phyloP scores from a whole-genome alignment of 306 rosid genomes.

The Cucurbita ficifolia region DNA sequence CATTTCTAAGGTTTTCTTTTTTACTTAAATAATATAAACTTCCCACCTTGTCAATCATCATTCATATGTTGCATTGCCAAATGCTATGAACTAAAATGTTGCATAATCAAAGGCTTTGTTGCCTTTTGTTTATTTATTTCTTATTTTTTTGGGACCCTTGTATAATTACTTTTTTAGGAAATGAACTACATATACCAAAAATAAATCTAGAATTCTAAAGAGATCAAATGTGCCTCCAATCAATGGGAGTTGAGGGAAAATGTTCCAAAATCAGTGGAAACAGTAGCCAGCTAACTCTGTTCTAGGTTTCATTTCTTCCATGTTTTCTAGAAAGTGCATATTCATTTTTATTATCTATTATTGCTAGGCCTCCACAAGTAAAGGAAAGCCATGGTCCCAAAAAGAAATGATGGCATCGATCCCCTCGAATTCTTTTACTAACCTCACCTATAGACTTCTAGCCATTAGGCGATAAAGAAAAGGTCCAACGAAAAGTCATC shows the following conservation, averaged over 20 bases:
- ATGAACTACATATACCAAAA: not conserved
- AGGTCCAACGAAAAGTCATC: too few relatives aligned
- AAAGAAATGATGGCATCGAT: too few relatives aligned
- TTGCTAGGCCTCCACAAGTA: not conserved
- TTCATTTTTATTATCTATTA: not conserved
- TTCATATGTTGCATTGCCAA: not conserved
- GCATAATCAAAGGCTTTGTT: not conserved
- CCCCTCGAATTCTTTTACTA: too few relatives aligned
- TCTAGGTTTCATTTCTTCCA: not conserved
- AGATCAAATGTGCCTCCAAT: not conserved
- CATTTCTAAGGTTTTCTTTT: slow-evolving; percentile 4
- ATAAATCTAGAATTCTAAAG: not conserved
- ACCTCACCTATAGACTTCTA: not conserved
- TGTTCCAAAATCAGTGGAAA: not conserved
- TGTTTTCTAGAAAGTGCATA: not conserved
- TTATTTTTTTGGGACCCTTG: not conserved
- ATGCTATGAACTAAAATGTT: not conserved
- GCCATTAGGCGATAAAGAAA: not conserved
- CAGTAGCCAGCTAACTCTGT: not conserved
- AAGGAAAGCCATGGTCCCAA: not conserved
- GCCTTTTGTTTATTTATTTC: not conserved
- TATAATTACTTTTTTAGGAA: not conserved
- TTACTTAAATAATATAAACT: not conserved
- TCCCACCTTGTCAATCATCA: not conserved
- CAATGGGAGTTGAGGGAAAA: not conserved